phyloP scores from a whole-genome alignment of 768 basidiomycete genomes.

The Lentinula aciculospora region DNA sequence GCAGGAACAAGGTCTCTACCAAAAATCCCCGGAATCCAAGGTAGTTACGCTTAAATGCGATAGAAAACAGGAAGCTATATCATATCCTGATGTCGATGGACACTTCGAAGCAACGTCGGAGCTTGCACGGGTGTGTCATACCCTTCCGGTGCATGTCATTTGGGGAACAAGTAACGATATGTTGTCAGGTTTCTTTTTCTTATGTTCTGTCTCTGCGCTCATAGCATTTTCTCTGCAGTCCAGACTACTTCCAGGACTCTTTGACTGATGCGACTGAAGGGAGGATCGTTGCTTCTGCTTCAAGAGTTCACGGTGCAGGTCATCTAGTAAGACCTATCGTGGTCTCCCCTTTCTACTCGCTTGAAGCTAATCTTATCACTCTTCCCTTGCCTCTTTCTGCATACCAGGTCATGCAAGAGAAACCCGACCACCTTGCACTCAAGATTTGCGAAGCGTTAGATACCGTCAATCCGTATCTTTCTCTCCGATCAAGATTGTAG shows the following conservation, averaged over 20 bases:
- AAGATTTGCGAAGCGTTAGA: conserved; percentile 29
- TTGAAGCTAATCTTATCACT: background rate
- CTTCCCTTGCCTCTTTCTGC: background rate
- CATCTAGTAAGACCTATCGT: conserved; percentile 33
- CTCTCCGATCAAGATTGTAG: background rate
- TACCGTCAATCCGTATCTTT: conserved; percentile 13
- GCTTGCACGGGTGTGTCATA: conserved; percentile 25
- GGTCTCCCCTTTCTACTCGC: background rate
- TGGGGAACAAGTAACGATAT: conserved; percentile 40
- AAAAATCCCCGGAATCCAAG: conserved; percentile 5
- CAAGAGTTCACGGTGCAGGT: conserved; percentile 35
- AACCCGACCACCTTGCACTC: conserved; percentile 31
- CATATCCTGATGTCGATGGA: conserved; percentile 37
- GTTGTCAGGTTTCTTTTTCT: conserved; percentile 25
- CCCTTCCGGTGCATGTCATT: conserved; percentile 39
- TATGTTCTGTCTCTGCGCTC: background rate
- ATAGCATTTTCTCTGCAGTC: conserved; percentile 21
- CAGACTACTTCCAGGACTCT: conserved; percentile 38
- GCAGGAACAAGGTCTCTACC: conserved; percentile 15
- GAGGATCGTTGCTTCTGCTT: conserved; percentile 34
- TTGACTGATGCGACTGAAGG: conserved; percentile 35
- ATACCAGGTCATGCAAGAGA: conserved; percentile 37
- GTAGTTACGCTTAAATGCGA: conserved; percentile 37
- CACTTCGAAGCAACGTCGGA: conserved; percentile 34
- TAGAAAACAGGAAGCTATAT: conserved; percentile 36